Conservation (phyloP, 2,329 filamentous ascomycete species). For the Xylariaceae sp. region DNA sequence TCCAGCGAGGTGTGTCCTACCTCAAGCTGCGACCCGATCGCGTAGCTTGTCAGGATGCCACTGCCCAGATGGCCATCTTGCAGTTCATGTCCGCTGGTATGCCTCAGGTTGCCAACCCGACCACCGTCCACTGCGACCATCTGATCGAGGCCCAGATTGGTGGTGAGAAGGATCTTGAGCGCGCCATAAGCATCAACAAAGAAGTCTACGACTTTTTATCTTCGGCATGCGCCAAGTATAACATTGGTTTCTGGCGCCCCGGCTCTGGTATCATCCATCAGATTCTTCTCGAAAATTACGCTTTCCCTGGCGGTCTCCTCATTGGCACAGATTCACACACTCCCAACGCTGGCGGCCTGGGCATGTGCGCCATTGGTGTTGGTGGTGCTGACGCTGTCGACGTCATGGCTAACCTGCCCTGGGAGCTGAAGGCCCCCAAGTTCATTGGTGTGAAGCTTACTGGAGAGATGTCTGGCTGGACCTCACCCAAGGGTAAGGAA, state of each 20-base stretch:
- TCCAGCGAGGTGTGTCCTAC: constrained; percentile 94
- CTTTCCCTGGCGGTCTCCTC: constrained; percentile 96
- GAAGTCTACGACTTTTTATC: constrained; percentile 98
- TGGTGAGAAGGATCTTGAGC: constrained; percentile 89
- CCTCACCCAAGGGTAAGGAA: constrained; percentile 81
- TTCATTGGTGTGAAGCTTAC: constrained; percentile 96
- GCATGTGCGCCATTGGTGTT: constrained; percentile 93
- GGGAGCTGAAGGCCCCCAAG: constrained; percentile 98
- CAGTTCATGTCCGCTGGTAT: constrained; percentile 99
- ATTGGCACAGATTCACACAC: constrained; percentile 99
- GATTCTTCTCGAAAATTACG: constrained; percentile 98
- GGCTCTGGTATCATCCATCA: constrained; percentile 99
- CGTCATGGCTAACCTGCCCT: constrained; percentile 81
- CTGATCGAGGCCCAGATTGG: constrained; percentile 97
- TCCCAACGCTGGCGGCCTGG: constrained; percentile 94
- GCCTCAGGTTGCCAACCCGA: constrained; percentile 91
- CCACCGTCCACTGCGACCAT: constrained; percentile 98
- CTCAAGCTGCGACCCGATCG: constrained; percentile 96
- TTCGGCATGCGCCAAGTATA: constrained; percentile 95
- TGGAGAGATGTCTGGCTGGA: constrained; percentile 88
- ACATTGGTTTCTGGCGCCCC: constrained; percentile 99
- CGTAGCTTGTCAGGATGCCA: constrained; percentile 99
- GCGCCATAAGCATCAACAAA: constrained; percentile 94
- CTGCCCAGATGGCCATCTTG: constrained; percentile 98
- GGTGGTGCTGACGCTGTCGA: constrained; percentile 98